These are phyloP conservation scores for Suillus variegatus DNA, from an alignment of 768 basidiomycete species.

Conservation along the genomic window DNA sequence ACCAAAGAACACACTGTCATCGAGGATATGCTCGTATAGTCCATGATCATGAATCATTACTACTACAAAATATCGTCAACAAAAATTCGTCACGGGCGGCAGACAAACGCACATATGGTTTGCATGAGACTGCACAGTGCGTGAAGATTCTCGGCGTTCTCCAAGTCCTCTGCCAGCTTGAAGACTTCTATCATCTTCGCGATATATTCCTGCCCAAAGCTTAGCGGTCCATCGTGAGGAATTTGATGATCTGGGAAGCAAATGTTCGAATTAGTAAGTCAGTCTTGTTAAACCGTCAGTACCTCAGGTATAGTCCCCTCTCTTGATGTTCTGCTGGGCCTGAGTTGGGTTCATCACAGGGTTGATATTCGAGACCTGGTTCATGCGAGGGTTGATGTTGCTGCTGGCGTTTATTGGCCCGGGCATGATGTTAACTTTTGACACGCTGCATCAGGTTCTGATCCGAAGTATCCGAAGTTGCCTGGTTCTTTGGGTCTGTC, in stretches of 20 bases:
- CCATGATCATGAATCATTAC: slow-evolving; percentile 95
- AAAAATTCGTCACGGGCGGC: background rate
- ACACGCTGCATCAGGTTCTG: no score
- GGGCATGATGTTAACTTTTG: no score
- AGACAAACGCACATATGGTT: slow-evolving; percentile 72
- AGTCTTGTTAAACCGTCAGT: no score
- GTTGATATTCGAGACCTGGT: slow-evolving; percentile 24
- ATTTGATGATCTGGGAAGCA: background rate
- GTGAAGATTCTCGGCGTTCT: slow-evolving; percentile 88
- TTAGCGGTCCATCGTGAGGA: slow-evolving; percentile 16
- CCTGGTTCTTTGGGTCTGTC: no score
- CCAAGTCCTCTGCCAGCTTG: slow-evolving; percentile 88
- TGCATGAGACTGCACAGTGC: slow-evolving; percentile 91
- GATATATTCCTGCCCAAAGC: slow-evolving; percentile 71
- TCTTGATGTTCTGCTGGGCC: background rate
- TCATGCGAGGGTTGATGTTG: slow-evolving; percentile 16
- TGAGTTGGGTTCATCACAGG: slow-evolving; percentile 11
- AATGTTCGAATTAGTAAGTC: no score
- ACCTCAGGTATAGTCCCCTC: no score
- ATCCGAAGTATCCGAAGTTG: no score
- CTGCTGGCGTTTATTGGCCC: no score
- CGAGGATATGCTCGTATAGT: slow-evolving; percentile 92
- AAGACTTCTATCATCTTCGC: slow-evolving; percentile 83
- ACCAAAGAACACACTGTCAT: slow-evolving; percentile 89
- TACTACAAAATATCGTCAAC: slow-evolving; percentile 48